Percentiles rank a stretch among this genome's conserved stretches.
Evolutionary conservation across 352 stramenopile genomes (phyloP).

Genomic region (Phytophthora aleatoria): DNA sequence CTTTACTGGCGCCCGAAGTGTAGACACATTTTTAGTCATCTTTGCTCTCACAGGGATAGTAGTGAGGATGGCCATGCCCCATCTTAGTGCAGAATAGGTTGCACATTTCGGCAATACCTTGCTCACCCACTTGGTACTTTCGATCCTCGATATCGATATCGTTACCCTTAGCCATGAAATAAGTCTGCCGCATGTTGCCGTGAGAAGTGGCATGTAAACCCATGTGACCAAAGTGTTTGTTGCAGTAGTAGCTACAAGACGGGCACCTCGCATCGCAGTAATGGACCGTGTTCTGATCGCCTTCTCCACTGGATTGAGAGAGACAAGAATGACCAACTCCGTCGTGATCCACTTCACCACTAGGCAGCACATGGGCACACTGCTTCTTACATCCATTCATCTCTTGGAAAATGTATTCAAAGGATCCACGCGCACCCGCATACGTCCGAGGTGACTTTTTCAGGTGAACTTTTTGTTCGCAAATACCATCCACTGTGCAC

Average conservation of each 20-base stretch:
- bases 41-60: slow-evolving; percentile 29
- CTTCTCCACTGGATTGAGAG: slow-evolving; percentile 3
- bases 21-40: slow-evolving; percentile 32
- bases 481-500: slow-evolving; percentile 60
- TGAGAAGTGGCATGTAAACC: slow-evolving; percentile 58
- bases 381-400: slow-evolving; percentile 73
- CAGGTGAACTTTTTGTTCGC: slow-evolving; percentile 60
- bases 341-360: slow-evolving; percentile 40
- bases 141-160: slow-evolving; percentile 55
- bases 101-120: slow-evolving; percentile 48
- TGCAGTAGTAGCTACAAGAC: slow-evolving; percentile 70
- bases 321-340: slow-evolving; percentile 46
- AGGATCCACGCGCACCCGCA: slow-evolving; percentile 43
- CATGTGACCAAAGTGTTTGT: slow-evolving; percentile 53
- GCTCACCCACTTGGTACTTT: slow-evolving; percentile 42
- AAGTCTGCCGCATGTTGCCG: slow-evolving; percentile 74
- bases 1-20: slow-evolving; percentile 10
- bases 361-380: slow-evolving; percentile 39
- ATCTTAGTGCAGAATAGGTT: slow-evolving; percentile 47
- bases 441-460: slow-evolving; percentile 60
- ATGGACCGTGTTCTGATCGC: slow-evolving; percentile 34
- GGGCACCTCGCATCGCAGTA: slow-evolving; percentile 61
- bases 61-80: slow-evolving; percentile 44
- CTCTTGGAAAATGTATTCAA: slow-evolving; percentile 67
- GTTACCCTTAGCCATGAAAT: slow-evolving; percentile 55